A percentile compares a stretch with the other conserved stretches of the same genome.
Evolutionary conservation across 129 eudicot species (phyloP).

Genomic region (Saposhnikovia divaricata): DNA sequence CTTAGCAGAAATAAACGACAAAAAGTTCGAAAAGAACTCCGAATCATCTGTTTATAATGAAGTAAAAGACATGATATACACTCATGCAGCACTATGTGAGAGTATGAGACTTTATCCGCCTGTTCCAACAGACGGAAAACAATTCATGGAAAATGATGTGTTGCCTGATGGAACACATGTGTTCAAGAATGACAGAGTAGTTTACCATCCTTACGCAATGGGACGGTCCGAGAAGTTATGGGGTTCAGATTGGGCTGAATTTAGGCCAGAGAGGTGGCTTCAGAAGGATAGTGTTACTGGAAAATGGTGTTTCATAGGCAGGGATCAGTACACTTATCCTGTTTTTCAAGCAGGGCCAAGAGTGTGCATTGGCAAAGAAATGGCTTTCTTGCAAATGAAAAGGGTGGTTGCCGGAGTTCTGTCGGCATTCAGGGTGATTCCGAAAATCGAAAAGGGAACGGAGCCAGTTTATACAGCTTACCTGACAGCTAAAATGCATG

Average conservation of each 20-base stretch:
- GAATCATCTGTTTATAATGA: slow-evolving; percentile 23
- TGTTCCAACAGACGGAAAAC: slow-evolving; percentile 37
- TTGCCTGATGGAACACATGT: slow-evolving; percentile 47
- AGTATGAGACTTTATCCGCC: slow-evolving; percentile 66
- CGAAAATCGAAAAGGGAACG: slow-evolving; percentile 24
- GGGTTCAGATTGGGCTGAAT: slow-evolving; percentile 54
- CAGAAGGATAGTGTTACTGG: slow-evolving; percentile 20
- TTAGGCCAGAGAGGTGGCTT: slow-evolving; percentile 64
- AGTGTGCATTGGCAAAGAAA: slow-evolving; percentile 60
- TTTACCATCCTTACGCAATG: slow-evolving; percentile 56
- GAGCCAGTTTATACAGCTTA: slow-evolving; percentile 31
- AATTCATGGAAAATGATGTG: slow-evolving; percentile 27
- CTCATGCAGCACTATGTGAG: slow-evolving; percentile 52
- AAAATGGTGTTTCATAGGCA: slow-evolving; percentile 29
- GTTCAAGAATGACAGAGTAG: slow-evolving; percentile 34
- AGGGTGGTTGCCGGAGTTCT: slow-evolving; percentile 48
- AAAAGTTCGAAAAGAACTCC: slow-evolving; percentile 5
- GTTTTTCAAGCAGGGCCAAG: slow-evolving; percentile 78
- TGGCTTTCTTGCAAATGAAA: slow-evolving; percentile 75
- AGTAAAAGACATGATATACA: slow-evolving; percentile 55
- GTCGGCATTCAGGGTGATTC: slow-evolving; percentile 39
- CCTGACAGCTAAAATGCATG: slow-evolving; percentile 40
- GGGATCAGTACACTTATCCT: slow-evolving; percentile 41
- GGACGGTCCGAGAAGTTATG: slow-evolving; percentile 55
- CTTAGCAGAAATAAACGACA: slow-evolving; percentile 21